Base-by-base conservation (phyloP, 306 rosid genomes). In the Cicer yamashitae region DNA sequence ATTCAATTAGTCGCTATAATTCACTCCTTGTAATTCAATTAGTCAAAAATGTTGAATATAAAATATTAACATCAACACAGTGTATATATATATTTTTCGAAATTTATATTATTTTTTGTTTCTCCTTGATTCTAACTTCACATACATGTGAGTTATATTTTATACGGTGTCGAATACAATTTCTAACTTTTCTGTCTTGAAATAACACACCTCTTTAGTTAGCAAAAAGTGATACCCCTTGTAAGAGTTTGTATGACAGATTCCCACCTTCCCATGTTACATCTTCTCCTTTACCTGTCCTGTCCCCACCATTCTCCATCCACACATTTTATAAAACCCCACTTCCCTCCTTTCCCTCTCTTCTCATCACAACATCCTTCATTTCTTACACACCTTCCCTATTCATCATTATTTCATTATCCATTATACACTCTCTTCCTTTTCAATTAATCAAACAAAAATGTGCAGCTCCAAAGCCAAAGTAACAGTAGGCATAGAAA, bases 401-500 rank as follows among this genome's bases (percentile, higher is more conserved):
- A 51, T 58, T 39, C 30, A 5, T 45, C 75, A 56, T 82, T 76
- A 15, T 79, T 61, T 54, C 86, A 79, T 67, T 25, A 54, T 25
- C 45, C 56, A 65, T n/a, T 58, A 67, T 30, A 30, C 34, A 7
- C 47, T 9, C 46, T 74, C 73, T 66, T 70, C 70, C 51, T 18
- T 47, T 45, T 10, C 47, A 10, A 2, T 30, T 30, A 30, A 30
- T 30, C 34, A 30, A 63, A 25, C 48, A 81, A 20, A 20, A 48
- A 94, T 94, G 99, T 89, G 97, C 82, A 88, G 86, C 82, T 86
- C 96, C 7, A 84, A 92, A 78, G 84, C 86, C 88, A 90, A 82
- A 65, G 90, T 84, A 65, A 83, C 89, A 37, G 6, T 81, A 45
- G 89, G 88, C 71, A 60, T 86, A 67, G 86, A 85, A 63, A 68